Conservation (phyloP, 2,329 filamentous ascomycete species). For the Alternaria sp. region DNA sequence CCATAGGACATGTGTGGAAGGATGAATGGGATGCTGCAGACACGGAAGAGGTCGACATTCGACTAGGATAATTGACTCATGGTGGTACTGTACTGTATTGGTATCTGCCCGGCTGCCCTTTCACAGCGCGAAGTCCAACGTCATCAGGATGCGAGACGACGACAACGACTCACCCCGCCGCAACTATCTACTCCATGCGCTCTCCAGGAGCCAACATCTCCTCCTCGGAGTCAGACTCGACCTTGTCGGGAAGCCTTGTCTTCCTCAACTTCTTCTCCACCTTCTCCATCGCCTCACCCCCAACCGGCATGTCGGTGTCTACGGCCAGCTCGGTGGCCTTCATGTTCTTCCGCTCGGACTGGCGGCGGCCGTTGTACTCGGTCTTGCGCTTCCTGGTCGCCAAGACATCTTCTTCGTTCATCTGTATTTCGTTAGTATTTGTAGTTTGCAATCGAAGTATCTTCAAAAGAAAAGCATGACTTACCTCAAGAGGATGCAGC, state of each 20-base stretch:
- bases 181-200: neutral
- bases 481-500: neutral
- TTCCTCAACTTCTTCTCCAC: neutral
- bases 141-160: neutral
- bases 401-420: neutral
- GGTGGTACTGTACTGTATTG: neutral
- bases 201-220: neutral
- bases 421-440: neutral
- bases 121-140: neutral
- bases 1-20: conserved; percentile 9
- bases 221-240: neutral
- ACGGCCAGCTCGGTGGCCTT: neutral
- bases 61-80: conserved; percentile 4
- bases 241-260: neutral
- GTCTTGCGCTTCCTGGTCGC: neutral
- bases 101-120: neutral
- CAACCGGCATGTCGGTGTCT: neutral
- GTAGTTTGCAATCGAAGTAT: neutral
- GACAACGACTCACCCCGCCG: neutral
- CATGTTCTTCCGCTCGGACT: neutral
- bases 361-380: neutral
- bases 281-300: neutral
- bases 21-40: conserved; percentile 11
- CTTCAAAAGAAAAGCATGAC: neutral
- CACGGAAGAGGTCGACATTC: conserved; percentile 15